Conservation (phyloP, 208 protist species). For the Trypanosoma brucei region DNA sequence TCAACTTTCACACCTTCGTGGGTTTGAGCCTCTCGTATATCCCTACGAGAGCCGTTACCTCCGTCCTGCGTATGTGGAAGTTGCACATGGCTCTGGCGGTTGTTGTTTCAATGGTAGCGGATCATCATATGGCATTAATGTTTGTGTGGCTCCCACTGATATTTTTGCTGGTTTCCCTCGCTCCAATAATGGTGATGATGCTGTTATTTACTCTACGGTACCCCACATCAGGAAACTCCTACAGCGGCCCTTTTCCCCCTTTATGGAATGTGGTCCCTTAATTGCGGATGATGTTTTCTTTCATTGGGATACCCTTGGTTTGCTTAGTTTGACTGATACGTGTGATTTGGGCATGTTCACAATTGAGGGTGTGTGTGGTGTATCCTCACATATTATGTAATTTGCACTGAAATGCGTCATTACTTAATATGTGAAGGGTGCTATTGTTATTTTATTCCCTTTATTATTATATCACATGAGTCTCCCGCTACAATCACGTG, state of each 20-base stretch:
- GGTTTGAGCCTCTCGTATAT: too few species aligned
- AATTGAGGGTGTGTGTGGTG: background rate
- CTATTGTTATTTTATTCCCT: too few species aligned
- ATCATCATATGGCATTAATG: slow-evolving; percentile 10
- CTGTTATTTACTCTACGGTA: slow-evolving; percentile 17
- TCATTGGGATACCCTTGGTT: background rate
- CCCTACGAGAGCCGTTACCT: too few species aligned
- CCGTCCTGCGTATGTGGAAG: background rate
- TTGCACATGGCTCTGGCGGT: background rate
- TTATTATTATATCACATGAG: too few species aligned
- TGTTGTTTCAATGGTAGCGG: background rate
- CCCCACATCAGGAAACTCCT: slow-evolving; percentile 4
- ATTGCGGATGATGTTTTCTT: slow-evolving; percentile 23
- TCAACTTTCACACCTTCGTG: too few species aligned
- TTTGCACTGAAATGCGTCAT: too few species aligned
- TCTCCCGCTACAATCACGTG: too few species aligned
- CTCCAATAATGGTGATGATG: background rate
- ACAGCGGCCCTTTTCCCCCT: background rate
- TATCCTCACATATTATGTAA: background rate
- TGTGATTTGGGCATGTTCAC: slow-evolving; percentile 7
- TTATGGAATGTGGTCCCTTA: background rate
- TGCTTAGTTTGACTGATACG: slow-evolving; percentile 21
- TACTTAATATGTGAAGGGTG: too few species aligned
- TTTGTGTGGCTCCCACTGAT: slow-evolving; percentile 13
- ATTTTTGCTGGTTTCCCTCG: slow-evolving; percentile 15